These are phyloP conservation scores for Daedalea quercina DNA, from an alignment of 768 basidiomycete genomes.

Conservation along the genomic window DNA sequence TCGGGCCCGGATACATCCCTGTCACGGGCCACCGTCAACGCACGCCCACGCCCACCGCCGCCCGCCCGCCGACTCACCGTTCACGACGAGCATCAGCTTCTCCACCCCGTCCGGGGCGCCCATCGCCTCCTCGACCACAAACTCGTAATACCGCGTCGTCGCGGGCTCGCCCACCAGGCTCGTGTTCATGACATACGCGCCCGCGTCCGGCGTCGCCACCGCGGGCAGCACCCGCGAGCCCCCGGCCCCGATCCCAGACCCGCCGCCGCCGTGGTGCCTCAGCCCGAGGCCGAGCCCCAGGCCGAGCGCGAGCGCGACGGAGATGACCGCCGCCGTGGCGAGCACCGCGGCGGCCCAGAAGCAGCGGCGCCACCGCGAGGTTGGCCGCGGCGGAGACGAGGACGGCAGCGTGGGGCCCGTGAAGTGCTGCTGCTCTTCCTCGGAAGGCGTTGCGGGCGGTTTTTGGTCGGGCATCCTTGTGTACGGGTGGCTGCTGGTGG, in stretches of 20 bases:
- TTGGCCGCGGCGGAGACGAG: background rate
- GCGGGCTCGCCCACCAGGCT: slow-evolving; percentile 4
- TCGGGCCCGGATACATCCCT: slow-evolving; percentile 31
- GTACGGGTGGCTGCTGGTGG: background rate
- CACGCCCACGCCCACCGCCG: background rate
- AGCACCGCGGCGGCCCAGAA: background rate
- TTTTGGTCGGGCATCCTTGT: background rate
- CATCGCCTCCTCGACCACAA: slow-evolving; percentile 31
- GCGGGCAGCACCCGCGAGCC: background rate
- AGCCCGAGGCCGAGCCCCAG: slow-evolving; percentile 22
- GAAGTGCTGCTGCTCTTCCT: background rate
- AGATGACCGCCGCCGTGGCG: slow-evolving; percentile 3
- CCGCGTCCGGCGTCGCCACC: slow-evolving; percentile 7
- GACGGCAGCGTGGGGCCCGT: background rate
- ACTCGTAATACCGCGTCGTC: slow-evolving; percentile 35
- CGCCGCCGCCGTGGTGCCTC: slow-evolving; percentile 8
- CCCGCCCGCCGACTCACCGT: slow-evolving; percentile 26
- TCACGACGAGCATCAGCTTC: slow-evolving; percentile 40
- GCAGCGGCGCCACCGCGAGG: background rate
- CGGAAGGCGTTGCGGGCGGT: background rate
- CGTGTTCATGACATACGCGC: background rate
- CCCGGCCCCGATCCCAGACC: background rate
- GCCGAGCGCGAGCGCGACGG: slow-evolving; percentile 17
- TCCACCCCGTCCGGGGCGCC: slow-evolving; percentile 36
- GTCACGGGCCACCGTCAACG: background rate